Evolutionary conservation across 306 rosid species (phyloP).

Genomic region (Fagus sylvatica): DNA sequence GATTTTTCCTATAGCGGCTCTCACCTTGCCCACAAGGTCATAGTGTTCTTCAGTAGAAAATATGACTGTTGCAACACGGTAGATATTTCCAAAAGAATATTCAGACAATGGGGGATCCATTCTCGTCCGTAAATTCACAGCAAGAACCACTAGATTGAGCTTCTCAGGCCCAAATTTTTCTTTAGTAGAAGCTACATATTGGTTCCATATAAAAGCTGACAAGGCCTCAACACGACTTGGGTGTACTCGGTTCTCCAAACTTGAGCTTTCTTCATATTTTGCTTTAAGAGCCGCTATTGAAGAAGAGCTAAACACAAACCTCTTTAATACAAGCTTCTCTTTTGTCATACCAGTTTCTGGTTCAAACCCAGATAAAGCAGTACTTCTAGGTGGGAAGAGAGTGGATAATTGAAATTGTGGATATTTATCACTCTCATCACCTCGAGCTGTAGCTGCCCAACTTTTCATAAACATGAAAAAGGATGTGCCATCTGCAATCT

Average conservation of each 20-base stretch:
- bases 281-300: constrained; percentile 6
- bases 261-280: not conserved
- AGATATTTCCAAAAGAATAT: constrained; percentile 2
- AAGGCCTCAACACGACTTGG: not conserved
- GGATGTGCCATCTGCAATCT: constrained; percentile 30
- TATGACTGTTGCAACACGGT: not conserved
- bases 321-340: constrained; percentile 12
- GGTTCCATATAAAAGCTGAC: constrained; percentile 19
- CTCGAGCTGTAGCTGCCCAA: constrained; percentile 27
- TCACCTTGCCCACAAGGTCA: not conserved
- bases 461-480: constrained; percentile 18
- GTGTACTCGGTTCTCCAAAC: no score
- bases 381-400: constrained; percentile 11
- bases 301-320: constrained; percentile 22
- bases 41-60: not conserved
- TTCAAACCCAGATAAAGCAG: not conserved
- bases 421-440: not conserved
- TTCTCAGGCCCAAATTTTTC: not conserved
- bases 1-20: not conserved
- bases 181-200: not conserved
- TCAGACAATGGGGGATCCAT: constrained; percentile 6
- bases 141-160: not conserved
- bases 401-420: constrained; percentile 13
- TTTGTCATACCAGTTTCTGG: constrained; percentile 1
- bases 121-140: constrained; percentile 13